Conservation (phyloP, 441 rosid species). For the Erysimum cheiri region DNA sequence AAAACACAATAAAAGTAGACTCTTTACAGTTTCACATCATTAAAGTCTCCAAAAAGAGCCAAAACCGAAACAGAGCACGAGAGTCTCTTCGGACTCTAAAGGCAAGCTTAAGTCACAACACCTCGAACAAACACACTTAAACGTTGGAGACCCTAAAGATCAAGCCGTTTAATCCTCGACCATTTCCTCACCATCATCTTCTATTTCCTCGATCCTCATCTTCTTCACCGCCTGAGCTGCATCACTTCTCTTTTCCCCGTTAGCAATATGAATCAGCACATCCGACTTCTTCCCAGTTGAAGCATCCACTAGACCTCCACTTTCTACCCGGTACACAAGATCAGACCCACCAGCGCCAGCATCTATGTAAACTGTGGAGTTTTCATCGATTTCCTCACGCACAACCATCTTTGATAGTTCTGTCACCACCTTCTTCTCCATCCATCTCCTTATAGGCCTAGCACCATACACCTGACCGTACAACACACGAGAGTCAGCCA, state of each 20-base stretch:
- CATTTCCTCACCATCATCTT: slow-evolving; percentile 73
- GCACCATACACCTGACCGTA: slow-evolving; percentile 76
- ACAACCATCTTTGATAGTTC: slow-evolving; percentile 81
- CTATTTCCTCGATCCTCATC: slow-evolving; percentile 83
- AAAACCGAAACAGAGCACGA: slow-evolving; percentile 16
- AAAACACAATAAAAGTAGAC: neutral
- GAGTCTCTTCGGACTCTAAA: neutral
- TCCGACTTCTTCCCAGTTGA: slow-evolving; percentile 73
- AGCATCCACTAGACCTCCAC: slow-evolving; percentile 78
- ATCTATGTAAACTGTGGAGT: slow-evolving; percentile 75
- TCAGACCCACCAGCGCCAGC: slow-evolving; percentile 49
- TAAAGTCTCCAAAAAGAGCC: slow-evolving; percentile 2
- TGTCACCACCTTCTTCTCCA: slow-evolving; percentile 84
- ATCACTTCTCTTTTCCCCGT: slow-evolving; percentile 51
- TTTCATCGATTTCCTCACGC: slow-evolving; percentile 80
- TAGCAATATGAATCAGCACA: slow-evolving; percentile 62
- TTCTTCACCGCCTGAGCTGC: slow-evolving; percentile 84
- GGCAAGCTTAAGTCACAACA: slow-evolving; percentile 2
- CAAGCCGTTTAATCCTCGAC: slow-evolving; percentile 36
- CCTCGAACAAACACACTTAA: neutral
- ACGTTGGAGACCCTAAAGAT: neutral
- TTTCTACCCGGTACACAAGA: slow-evolving; percentile 64
- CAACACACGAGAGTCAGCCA: slow-evolving; percentile 25
- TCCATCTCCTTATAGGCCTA: slow-evolving; percentile 93
- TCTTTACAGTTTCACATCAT: neutral